Evolutionary conservation across 192 early-diverging fungal genomes (phyloP).

Genomic region (Geranomyces michiganensis): DNA sequence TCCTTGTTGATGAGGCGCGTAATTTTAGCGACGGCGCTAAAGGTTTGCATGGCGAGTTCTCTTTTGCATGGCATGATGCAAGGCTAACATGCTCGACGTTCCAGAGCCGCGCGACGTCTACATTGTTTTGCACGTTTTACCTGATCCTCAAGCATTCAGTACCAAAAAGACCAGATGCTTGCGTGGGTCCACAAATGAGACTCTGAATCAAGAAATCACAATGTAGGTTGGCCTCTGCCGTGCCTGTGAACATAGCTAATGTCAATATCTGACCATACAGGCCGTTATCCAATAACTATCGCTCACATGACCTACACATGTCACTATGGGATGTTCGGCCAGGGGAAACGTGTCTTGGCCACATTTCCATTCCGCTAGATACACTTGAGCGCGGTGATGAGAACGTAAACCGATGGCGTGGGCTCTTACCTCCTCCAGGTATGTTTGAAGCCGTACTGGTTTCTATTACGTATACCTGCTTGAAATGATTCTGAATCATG

Average conservation of each 20-base stretch:
- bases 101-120: constrained; percentile 22
- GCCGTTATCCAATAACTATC: not conserved
- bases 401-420: constrained; percentile 13
- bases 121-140: constrained; percentile 27
- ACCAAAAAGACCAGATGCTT: constrained; percentile 20
- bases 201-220: constrained; percentile 10
- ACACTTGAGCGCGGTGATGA: not conserved
- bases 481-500: not conserved
- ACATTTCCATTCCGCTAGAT: constrained; percentile 20
- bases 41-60: not conserved
- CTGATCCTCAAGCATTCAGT: constrained; percentile 25
- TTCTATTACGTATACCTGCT: not conserved
- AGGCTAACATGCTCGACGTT: not conserved
- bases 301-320: constrained; percentile 25
- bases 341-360: constrained; percentile 24
- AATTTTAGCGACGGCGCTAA: not conserved
- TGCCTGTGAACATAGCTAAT: too few relatives aligned
- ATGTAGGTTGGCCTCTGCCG: constrained; percentile 9
- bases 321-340: constrained; percentile 29
- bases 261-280: not conserved
- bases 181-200: not conserved
- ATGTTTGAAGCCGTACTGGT: not conserved
- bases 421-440: constrained; percentile 25
- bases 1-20: not conserved
- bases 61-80: too few relatives aligned